A percentile compares a stretch with the other conserved stretches of the same genome.
Conservation (phyloP, 225 moss, liverwort and hornwort species). For the Ulota crispa region DNA sequence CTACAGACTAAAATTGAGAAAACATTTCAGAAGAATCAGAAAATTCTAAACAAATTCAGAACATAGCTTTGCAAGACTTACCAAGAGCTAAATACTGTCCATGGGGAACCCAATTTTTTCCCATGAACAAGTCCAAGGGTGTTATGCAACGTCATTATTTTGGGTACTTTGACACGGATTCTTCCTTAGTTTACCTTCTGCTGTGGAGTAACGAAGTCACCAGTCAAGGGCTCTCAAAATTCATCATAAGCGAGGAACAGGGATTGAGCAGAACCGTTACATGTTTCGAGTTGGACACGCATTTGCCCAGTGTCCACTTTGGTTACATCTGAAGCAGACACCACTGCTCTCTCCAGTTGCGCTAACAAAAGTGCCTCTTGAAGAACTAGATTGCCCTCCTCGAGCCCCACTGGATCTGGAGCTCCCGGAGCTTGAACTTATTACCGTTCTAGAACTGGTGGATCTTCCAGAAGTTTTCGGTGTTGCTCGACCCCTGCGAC, state of each 20-base stretch:
- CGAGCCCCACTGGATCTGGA: constrained; percentile 54
- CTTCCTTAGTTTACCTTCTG: neutral
- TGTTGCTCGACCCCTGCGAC: constrained; percentile 44
- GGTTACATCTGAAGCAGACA: constrained; percentile 77
- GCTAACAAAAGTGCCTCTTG: constrained; percentile 47
- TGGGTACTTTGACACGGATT: no score
- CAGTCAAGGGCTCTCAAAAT: neutral
- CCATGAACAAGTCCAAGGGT: neutral
- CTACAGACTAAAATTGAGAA: no score
- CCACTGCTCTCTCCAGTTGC: constrained; percentile 59
- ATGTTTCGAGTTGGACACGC: constrained; percentile 77
- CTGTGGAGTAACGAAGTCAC: neutral
- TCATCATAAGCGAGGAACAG: neutral
- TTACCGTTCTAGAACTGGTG: constrained; percentile 40
- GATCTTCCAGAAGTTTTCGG: constrained; percentile 52
- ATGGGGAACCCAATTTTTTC: neutral
- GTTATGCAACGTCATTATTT: neutral
- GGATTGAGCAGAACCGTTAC: constrained; percentile 15
- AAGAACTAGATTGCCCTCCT: constrained; percentile 52
- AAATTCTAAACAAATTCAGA: no score
- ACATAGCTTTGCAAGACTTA: no score
- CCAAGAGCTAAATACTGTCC: no score
- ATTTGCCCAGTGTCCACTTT: constrained; percentile 90
- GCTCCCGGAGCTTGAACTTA: constrained; percentile 51
- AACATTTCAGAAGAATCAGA: no score